Conservation (phyloP, 2,329 filamentous ascomycete species). For the Emericellopsis cladophorae region DNA sequence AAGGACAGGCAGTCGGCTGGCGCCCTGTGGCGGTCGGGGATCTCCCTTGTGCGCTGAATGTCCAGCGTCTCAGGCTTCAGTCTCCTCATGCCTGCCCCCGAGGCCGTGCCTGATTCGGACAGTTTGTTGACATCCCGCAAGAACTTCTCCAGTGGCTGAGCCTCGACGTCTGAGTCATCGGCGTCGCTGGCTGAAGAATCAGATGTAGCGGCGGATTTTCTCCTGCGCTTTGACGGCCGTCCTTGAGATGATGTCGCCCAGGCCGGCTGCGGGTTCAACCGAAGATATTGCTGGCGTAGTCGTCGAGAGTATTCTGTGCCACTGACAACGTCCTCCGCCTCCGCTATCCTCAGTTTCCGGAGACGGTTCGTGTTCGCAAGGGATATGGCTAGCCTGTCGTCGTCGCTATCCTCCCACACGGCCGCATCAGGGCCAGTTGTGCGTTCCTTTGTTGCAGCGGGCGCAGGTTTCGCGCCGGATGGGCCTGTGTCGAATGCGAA, state of each 20-base stretch:
- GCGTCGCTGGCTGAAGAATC: constrained; percentile 38
- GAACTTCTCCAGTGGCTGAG: constrained; percentile 66
- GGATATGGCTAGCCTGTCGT: constrained; percentile 76
- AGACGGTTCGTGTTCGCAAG: constrained; percentile 63
- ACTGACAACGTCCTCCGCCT: constrained; percentile 74
- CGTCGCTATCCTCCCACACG: constrained; percentile 92
- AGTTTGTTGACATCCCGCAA: constrained; percentile 64
- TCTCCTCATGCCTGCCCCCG: constrained; percentile 46
- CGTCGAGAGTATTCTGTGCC: constrained; percentile 77
- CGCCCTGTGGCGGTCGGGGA: constrained; percentile 65
- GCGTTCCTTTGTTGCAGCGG: constrained; percentile 6
- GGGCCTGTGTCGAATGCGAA: constrained; percentile 71
- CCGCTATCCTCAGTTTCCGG: constrained; percentile 70
- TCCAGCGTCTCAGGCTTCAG: constrained; percentile 79
- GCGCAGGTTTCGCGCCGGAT: constrained; percentile 19
- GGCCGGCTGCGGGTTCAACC: constrained; percentile 44
- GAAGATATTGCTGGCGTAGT: constrained; percentile 64
- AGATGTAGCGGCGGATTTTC: constrained; percentile 33
- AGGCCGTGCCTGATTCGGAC: constrained; percentile 26
- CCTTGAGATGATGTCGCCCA: constrained; percentile 40
- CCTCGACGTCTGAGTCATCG: constrained; percentile 43
- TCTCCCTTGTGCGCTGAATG: constrained; percentile 80
- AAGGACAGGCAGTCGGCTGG: constrained; percentile 76
- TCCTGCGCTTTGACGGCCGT: constrained; percentile 33
- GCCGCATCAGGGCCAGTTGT: constrained; percentile 27